Percentiles rank a stretch among this genome's conserved stretches.
These are phyloP conservation scores for Amaranthus palmeri DNA, from an alignment of 148 eudicot species.

Conservation along the genomic window DNA sequence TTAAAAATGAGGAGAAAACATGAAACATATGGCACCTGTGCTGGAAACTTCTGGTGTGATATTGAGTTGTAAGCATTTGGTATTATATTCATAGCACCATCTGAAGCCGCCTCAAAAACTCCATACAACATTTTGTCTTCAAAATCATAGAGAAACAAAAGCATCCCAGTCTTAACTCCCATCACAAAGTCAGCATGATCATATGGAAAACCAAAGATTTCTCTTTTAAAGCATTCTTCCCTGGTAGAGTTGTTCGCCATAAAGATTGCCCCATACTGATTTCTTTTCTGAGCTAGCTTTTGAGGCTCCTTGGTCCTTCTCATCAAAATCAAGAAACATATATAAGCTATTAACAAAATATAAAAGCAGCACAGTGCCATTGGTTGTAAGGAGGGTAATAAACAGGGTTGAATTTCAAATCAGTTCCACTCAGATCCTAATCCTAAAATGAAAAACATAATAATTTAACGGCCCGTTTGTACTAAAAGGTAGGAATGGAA, in stretches of 20 bases:
- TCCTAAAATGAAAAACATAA: too few relatives aligned
- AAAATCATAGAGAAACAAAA: slow-evolving; percentile 64
- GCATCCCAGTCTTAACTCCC: slow-evolving; percentile 63
- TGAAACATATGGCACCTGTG: slow-evolving; percentile 42
- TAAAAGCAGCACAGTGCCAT: too few relatives aligned
- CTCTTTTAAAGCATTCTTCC: slow-evolving; percentile 43
- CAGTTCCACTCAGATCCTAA: too few relatives aligned
- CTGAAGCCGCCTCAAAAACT: slow-evolving; percentile 58
- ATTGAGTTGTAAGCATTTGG: slow-evolving; percentile 45
- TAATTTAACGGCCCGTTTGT: too few relatives aligned
- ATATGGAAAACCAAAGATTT: slow-evolving; percentile 55
- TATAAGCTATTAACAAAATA: too few relatives aligned
- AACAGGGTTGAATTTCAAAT: too few relatives aligned
- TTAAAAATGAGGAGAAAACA: neutral
- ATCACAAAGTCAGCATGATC: slow-evolving; percentile 40
- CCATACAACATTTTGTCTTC: slow-evolving; percentile 55
- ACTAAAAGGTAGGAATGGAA: too few relatives aligned
- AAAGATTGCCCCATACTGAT: slow-evolving; percentile 57
- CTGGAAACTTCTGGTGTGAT: slow-evolving; percentile 41
- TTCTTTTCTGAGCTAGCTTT: too few relatives aligned
- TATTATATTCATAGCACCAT: slow-evolving; percentile 54
- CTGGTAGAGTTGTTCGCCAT: slow-evolving; percentile 49
- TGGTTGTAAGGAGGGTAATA: too few relatives aligned
- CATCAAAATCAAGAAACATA: too few relatives aligned
- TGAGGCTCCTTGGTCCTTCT: too few relatives aligned